Conservation (phyloP, 768 basidiomycete species). For the Boletus sp. region DNA sequence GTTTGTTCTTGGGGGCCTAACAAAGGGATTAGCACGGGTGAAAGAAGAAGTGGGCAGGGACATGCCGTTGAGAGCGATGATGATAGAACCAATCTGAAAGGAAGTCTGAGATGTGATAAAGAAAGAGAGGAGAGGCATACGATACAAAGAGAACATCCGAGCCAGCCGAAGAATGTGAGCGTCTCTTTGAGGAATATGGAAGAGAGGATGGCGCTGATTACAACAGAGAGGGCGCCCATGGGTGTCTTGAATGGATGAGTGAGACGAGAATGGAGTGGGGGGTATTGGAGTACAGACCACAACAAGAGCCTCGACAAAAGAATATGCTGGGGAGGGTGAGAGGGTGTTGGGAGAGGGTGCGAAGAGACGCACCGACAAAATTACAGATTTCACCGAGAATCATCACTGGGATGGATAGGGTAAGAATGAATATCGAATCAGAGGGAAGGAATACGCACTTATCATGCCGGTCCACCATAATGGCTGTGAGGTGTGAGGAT, state of each 20-base stretch:
- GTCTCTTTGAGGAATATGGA: constrained; percentile 92
- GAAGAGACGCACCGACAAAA: constrained; percentile 63
- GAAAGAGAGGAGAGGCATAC: constrained; percentile 44
- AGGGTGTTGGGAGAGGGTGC: neutral
- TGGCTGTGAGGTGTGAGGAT: constrained; percentile 39
- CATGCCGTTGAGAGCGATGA: constrained; percentile 88
- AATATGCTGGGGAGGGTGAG: constrained; percentile 55
- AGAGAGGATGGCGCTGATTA: constrained; percentile 90
- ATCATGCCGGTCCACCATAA: constrained; percentile 97
- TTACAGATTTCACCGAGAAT: constrained; percentile 88
- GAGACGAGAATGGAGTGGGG: neutral
- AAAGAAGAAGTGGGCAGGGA: neutral
- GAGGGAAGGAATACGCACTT: constrained; percentile 38
- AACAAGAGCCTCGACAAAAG: constrained; percentile 89
- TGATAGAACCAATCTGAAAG: constrained; percentile 72
- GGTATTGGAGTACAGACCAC: constrained; percentile 56
- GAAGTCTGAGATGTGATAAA: neutral
- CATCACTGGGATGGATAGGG: constrained; percentile 59
- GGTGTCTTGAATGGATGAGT: constrained; percentile 60
- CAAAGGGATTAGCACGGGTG: neutral
- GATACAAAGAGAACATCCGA: constrained; percentile 90
- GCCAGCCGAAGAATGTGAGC: constrained; percentile 95
- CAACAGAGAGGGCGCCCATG: constrained; percentile 93
- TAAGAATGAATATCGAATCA: neutral
- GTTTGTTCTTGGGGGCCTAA: constrained; percentile 68